Evolutionary conservation across 2,329 filamentous ascomycete genomes (phyloP).

Genomic region (Trichoderma breve): DNA sequence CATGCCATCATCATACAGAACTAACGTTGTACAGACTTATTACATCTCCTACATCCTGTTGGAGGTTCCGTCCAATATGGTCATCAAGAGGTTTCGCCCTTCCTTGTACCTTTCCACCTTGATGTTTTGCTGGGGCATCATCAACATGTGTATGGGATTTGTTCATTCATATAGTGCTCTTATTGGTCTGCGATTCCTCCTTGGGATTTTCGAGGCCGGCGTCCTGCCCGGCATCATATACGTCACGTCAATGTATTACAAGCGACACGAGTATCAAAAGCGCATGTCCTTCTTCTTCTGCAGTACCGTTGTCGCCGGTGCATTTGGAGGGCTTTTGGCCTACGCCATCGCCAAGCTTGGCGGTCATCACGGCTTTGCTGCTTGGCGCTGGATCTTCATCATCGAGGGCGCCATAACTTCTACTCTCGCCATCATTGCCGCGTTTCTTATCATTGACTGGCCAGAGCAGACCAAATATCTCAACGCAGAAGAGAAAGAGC

Average conservation of each 20-base stretch:
- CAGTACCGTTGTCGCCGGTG: slow-evolving; percentile 57
- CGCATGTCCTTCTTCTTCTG: slow-evolving; percentile 61
- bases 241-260: slow-evolving; percentile 56
- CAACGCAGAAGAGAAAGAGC: slow-evolving; percentile 25
- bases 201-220: slow-evolving; percentile 54
- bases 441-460: slow-evolving; percentile 15
- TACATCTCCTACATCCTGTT: slow-evolving; percentile 43
- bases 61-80: slow-evolving; percentile 57
- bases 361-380: slow-evolving; percentile 44
- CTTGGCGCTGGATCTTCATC: slow-evolving; percentile 80
- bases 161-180: slow-evolving; percentile 50
- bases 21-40: slow-evolving; percentile 31
- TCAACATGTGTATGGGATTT: slow-evolving; percentile 50
- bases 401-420: slow-evolving; percentile 57
- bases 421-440: slow-evolving; percentile 33
- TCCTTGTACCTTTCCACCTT: slow-evolving; percentile 52
- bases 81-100: slow-evolving; percentile 53
- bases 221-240: slow-evolving; percentile 63
- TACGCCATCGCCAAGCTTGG: slow-evolving; percentile 60
- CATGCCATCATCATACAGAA: not conserved
- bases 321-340: slow-evolving; percentile 61
- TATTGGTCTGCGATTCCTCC: slow-evolving; percentile 46
- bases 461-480: slow-evolving; percentile 40
- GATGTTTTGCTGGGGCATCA: slow-evolving; percentile 52
- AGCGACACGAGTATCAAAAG: slow-evolving; percentile 57